Evolutionary conservation across 768 basidiomycete genomes (phyloP).

Genomic region (Boletus subcaerulescens): DNA sequence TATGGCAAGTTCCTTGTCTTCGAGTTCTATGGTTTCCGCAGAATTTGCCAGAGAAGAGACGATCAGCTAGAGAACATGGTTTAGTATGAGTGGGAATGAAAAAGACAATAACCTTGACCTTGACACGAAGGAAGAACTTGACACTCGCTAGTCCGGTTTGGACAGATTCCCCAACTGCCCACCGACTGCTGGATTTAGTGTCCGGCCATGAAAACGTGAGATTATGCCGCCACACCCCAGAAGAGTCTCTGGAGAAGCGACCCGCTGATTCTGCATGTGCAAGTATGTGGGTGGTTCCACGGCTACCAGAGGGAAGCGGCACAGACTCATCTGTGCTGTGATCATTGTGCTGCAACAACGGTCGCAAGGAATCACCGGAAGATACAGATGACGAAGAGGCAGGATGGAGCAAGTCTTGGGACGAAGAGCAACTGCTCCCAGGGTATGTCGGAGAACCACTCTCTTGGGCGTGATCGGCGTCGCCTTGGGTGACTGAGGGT

Average conservation of each 20-base stretch:
- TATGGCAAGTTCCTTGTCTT: conserved; percentile 61
- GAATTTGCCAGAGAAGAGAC: conserved; percentile 44
- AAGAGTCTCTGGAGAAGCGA: conserved; percentile 50
- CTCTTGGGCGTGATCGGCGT: conserved; percentile 28
- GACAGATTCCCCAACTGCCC: conserved; percentile 80
- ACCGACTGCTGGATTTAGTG: conserved; percentile 63
- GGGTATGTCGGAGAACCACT: conserved; percentile 8
- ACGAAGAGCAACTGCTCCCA: conserved; percentile 12
- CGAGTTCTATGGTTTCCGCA: conserved; percentile 65
- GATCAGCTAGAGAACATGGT: conserved; percentile 38
- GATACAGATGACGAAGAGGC: conserved; percentile 20
- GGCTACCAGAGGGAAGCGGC: conserved; percentile 14
- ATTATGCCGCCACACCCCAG: conserved; percentile 61
- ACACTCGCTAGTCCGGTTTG: conserved; percentile 61
- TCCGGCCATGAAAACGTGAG: conserved; percentile 73
- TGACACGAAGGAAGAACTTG: conserved; percentile 67
- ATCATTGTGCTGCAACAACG: conserved; percentile 23
- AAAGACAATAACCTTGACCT: conserved; percentile 42
- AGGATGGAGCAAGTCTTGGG: conserved; percentile 19
- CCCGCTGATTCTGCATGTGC: conserved; percentile 59
- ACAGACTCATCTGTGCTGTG: conserved; percentile 10
- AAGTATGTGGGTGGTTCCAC: conserved; percentile 48
- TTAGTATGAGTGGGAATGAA: conserved; percentile 11
- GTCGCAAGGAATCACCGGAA: conserved; percentile 26
- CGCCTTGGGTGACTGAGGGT: conserved; percentile 23